These are phyloP conservation scores for Arabis hirsuta DNA, from an alignment of 345 rosid species.

Conservation along the genomic window DNA sequence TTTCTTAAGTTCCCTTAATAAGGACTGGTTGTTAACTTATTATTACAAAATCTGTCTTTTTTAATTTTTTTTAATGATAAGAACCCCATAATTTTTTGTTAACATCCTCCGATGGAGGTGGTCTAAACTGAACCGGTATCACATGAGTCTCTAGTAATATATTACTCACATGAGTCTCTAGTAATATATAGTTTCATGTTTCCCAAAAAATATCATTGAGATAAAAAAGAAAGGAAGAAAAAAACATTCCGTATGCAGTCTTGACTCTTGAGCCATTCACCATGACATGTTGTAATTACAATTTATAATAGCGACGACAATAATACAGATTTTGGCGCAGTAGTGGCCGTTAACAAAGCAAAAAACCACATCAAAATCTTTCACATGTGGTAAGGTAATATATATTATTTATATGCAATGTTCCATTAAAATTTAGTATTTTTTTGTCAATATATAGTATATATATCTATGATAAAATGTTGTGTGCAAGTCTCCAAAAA, in stretches of 20 bases:
- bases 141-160: too few relatives aligned
- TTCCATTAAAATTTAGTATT: not conserved
- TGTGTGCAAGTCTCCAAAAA: not conserved
- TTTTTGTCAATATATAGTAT: too few relatives aligned
- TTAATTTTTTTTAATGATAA: too few relatives aligned
- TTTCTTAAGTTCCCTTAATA: too few relatives aligned
- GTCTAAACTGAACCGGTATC: conserved; percentile 1
- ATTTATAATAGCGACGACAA: conserved; percentile 11
- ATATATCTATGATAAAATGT: too few relatives aligned
- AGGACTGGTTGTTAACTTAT: too few relatives aligned
- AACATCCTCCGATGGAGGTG: too few relatives aligned
- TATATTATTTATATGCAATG: not conserved
- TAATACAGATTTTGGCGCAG: not conserved
- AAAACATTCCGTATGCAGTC: conserved; percentile 37
- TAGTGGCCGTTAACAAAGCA: conserved; percentile 2
- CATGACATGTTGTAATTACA: conserved; percentile 23
- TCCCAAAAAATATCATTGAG: conserved; percentile 1
- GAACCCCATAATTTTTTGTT: too few relatives aligned
- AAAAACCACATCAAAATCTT: not conserved
- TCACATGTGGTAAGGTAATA: not conserved
- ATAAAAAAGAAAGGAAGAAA: not conserved
- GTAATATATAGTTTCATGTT: not conserved
- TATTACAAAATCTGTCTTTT: too few relatives aligned
- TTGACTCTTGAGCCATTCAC: conserved; percentile 16
- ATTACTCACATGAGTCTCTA: not conserved